Conservation (phyloP, 2,329 filamentous ascomycete species). For the Plenodomus tracheiphilus region DNA sequence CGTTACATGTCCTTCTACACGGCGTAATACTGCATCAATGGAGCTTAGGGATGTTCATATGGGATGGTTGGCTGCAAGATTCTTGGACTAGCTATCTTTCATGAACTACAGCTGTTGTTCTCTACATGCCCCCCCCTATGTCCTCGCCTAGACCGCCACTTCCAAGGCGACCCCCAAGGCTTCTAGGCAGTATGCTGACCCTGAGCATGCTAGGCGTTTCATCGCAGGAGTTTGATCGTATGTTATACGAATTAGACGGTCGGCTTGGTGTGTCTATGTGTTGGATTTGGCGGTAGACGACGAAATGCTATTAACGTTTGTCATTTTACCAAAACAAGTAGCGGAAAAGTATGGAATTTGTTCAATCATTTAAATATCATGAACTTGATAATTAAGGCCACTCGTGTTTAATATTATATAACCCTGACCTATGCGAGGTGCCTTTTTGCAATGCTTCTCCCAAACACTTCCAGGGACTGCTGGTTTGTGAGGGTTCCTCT, state of each 20-base stretch:
- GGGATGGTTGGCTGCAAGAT: conserved; percentile 19
- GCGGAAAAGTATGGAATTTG: neutral
- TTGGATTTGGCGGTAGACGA: neutral
- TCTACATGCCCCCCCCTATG: conserved; percentile 9
- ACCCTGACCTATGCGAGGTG: too few species aligned
- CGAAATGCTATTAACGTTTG: neutral
- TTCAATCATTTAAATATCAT: neutral
- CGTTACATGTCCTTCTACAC: conserved; percentile 21
- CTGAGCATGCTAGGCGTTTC: conserved; percentile 22
- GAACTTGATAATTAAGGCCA: too few species aligned
- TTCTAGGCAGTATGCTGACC: neutral
- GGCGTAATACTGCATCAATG: conserved; percentile 37
- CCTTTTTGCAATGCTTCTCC: too few species aligned
- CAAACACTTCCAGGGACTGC: too few species aligned
- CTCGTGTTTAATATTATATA: too few species aligned
- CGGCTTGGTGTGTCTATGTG: conserved; percentile 5
- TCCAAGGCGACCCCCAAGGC: neutral
- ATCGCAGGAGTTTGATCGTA: conserved; percentile 17
- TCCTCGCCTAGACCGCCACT: conserved; percentile 2
- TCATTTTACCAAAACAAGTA: neutral
- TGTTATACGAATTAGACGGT: conserved; percentile 6
- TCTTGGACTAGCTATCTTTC: conserved; percentile 27
- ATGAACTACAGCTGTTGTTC: conserved; percentile 28
- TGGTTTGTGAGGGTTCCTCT: too few species aligned
- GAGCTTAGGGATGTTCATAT: conserved; percentile 18